Evolutionary conservation across 805 yeast species (phyloP), one percentile per base, ranked within the genome.

Genomic region (Wickerhamia fluorescens): DNA sequence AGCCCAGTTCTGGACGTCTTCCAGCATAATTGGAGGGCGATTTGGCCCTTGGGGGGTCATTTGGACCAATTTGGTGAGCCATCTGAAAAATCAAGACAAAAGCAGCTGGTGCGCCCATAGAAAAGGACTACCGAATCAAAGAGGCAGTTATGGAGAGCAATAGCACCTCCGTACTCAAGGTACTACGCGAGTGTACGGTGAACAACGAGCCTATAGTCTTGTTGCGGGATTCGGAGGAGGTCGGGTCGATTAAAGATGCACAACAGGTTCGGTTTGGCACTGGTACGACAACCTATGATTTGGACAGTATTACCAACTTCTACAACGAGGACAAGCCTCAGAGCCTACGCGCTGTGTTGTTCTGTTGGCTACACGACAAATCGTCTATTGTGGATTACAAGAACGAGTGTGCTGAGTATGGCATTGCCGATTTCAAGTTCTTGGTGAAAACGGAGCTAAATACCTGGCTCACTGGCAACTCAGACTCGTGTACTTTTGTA

Each of bases 361-460:
- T 83, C 44, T 81, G 92, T 40, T 89, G 94, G 92, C 39, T 76
- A 16, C 75, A 76, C 38, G 75, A 71, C 35, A 84, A 82, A 31
- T 66, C 82, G 16, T 71, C 78, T 22, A 79, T 87, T 25, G 79
- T 95, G 8, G 94, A 85, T 31, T 88, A 89, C 51, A 71, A 86
- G 35, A 69, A 76, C 7, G 77, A 73, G 21, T 84, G 95, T 39
- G 79, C 75, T 44, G 69, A 67, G 28, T 59, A 69, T 22, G 68
- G 72, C 3, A 67, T 89, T 19, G 66, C 75, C 3, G 84, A 84
- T 38, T 71, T 89, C 49, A 76, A 84, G 33, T 88, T 89, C 48
- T 56, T 84, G 49, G 94, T 86, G 44, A 77, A 94, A 56, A 78
- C 86, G 6, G 95, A 89, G 49, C 67, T 89, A 36, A 67, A 80